Base-by-base conservation (phyloP, 1,284 basidiomycete genomes). In the Malassezia furfur region DNA sequence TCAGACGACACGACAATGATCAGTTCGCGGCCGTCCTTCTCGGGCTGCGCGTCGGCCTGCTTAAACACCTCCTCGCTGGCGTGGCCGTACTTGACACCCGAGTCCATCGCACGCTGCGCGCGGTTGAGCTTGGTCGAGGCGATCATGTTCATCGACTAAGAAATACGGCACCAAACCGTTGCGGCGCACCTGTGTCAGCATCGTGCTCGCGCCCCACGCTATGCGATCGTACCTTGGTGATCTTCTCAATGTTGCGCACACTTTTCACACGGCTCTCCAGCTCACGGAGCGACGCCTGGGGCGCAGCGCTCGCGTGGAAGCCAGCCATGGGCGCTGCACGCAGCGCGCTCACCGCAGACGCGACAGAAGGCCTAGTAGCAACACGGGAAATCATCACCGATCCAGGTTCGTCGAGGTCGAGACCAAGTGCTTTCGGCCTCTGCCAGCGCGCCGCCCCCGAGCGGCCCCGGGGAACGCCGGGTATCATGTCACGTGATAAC, bases 231-330 rank as follows among this genome's bases (percentile, higher is more conserved):
- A 91, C 88, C 82, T 93, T 91, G 64, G 91, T 96, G 81, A 94
- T 96, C 87, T 96, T 94, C 82, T 93, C 88, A 76, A 94, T 94
- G 72, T 78, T 96, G 77, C 83, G 83, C 76, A 96, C 93, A 55
- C 90, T 94, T 84, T 96, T 96, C 78, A 91, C 82, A 67, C 93
- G 86, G 77, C 88, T 79, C 81, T 98, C 94, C 73, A 96, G 87
- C 80, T 98, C 93, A 74, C 91, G 86, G 66, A 98, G 85, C 58
- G 93, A 96, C 47, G 91, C 91, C 88, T 91, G 91, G 77, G 90
- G 89, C 66, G 85, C 83, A 66, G 86, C 59, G 31, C 68, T 67
- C 15, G 67, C 62, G 63, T 69, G 67, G 65, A 72, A 74, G 43
- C 61, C 66, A 52, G 66, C 66, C 52, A 68, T 61, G 41, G 62